These are phyloP conservation scores for Pyracantha coccinea DNA, from an alignment of 331 rosid genomes.

Conservation along the genomic window DNA sequence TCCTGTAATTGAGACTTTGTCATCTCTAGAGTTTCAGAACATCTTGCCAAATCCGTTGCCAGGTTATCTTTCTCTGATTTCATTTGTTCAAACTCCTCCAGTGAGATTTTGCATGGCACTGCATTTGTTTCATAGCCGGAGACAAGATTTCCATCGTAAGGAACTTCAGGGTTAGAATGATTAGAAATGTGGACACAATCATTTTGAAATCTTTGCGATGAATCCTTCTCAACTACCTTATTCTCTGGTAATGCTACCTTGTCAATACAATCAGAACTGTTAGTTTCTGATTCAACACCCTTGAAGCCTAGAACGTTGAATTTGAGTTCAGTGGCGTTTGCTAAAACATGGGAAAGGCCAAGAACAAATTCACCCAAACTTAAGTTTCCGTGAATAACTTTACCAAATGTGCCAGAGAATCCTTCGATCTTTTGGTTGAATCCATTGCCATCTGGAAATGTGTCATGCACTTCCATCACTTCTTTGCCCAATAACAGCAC, in stretches of 20 bases:
- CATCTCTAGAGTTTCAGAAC: constrained; percentile 60
- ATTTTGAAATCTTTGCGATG: constrained; percentile 51
- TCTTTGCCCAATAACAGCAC: constrained; percentile 65
- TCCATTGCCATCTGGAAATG: constrained; percentile 43
- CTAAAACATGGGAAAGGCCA: constrained; percentile 70
- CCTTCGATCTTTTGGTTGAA: constrained; percentile 61
- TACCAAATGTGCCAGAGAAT: constrained; percentile 51
- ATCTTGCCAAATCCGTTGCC: constrained; percentile 49
- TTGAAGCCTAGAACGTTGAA: constrained; percentile 64
- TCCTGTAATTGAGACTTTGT: constrained; percentile 66
- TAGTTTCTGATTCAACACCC: constrained; percentile 54
- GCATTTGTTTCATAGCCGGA: constrained; percentile 35
- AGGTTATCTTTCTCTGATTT: constrained; percentile 61
- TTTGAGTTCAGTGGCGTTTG: constrained; percentile 71
- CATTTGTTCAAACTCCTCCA: constrained; percentile 57
- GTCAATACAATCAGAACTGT: constrained; percentile 92
- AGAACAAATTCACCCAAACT: constrained; percentile 64
- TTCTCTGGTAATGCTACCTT: constrained; percentile 90
- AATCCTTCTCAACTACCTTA: constrained; percentile 49
- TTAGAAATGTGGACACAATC: constrained; percentile 45
- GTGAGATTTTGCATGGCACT: constrained; percentile 35
- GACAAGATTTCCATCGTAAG: constrained; percentile 72
- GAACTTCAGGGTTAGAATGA: constrained; percentile 75
- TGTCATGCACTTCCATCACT: constrained; percentile 52
- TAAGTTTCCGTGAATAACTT: constrained; percentile 40